Base-by-base conservation (phyloP, 164 flowering plant genomes). In the Malania oleifera region DNA sequence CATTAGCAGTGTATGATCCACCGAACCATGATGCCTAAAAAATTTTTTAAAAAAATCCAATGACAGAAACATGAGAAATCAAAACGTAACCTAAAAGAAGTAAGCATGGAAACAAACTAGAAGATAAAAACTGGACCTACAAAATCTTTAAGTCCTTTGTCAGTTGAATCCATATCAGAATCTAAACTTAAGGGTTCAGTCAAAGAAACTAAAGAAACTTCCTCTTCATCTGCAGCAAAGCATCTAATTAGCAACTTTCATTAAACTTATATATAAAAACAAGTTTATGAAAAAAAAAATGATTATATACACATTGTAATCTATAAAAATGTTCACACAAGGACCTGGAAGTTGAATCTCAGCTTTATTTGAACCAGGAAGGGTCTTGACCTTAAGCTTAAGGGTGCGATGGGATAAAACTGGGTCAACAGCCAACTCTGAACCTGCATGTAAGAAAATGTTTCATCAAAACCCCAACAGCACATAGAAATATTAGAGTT, bases 1-100 rank as follows among this genome's bases (percentile, higher is more conserved):
- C 60, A 65, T 65, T 69, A 56, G 72, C 51, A 46, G 66, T 73
- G 77, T 90, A 93, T 27, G 96, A 85, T 45, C 99, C 99, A 69
- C 95, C 93, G 63, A 91, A 67, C 84, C 70, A 77, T 38, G 80
- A 74, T 73, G 95, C 95, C 99, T 92, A 40, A 35, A 63, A 17
- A 57, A 31, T 55, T n/a, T n/a, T n/a, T n/a, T 1, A 67, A 46
- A 23, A n/a, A 27, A 20, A 56, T 1, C 20, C 11, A 44, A 1
- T 19, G 13, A 52, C 34, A 40, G 20, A 51, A 25, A 62, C 23
- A 55, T 59, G 14, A 41, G 22, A 56, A 14, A 47, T 7, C 15
- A 9, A 20, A 20, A n/a, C n/a, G 24, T 9, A 47, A 47, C 24
- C 43, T 39, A 17, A 14, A 29, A n/a, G 14, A 45, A 37, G 9